A percentile compares a stretch with the other conserved stretches of the same genome.
Evolutionary conservation across 2,329 filamentous ascomycete genomes (phyloP).

Genomic region (Celoporthe dispersa): DNA sequence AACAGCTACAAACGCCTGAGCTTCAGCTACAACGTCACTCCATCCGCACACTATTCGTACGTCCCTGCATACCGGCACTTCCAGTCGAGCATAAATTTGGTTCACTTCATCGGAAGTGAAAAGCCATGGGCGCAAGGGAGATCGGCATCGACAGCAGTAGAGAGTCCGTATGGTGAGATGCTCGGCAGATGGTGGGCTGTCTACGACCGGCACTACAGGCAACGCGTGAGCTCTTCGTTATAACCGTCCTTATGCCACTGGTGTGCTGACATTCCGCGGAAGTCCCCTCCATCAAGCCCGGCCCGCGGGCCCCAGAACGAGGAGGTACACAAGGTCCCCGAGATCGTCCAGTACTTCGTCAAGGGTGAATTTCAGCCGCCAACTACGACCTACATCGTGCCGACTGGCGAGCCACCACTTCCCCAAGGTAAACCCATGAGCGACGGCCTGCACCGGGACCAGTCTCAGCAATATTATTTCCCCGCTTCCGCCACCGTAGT

Average conservation of each 20-base stretch:
- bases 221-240: slow-evolving; percentile 46
- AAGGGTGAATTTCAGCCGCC: slow-evolving; percentile 56
- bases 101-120: slow-evolving; percentile 90
- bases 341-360: slow-evolving; percentile 57
- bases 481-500: slow-evolving; percentile 37
- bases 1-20: slow-evolving; percentile 83
- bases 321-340: slow-evolving; percentile 32
- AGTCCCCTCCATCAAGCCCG: slow-evolving; percentile 24
- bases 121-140: slow-evolving; percentile 85
- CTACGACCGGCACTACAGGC: slow-evolving; percentile 83
- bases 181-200: slow-evolving; percentile 91
- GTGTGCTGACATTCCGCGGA: slow-evolving; percentile 2
- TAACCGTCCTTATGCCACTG: neutral
- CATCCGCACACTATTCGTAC: slow-evolving; percentile 96
- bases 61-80: slow-evolving; percentile 93
- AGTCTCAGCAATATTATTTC: slow-evolving; percentile 32
- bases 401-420: slow-evolving; percentile 42
- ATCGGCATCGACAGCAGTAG: slow-evolving; percentile 51
- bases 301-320: slow-evolving; percentile 3
- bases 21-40: slow-evolving; percentile 97
- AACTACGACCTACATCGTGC: slow-evolving; percentile 35
- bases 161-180: slow-evolving; percentile 79
- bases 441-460: slow-evolving; percentile 30
- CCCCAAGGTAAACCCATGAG: slow-evolving; percentile 32
- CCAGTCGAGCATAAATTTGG: slow-evolving; percentile 83